A percentile compares a stretch with the other conserved stretches of the same genome.
phyloP scores from a whole-genome alignment of 2,329 filamentous ascomycete species.

The Apiospora malaysiana region DNA sequence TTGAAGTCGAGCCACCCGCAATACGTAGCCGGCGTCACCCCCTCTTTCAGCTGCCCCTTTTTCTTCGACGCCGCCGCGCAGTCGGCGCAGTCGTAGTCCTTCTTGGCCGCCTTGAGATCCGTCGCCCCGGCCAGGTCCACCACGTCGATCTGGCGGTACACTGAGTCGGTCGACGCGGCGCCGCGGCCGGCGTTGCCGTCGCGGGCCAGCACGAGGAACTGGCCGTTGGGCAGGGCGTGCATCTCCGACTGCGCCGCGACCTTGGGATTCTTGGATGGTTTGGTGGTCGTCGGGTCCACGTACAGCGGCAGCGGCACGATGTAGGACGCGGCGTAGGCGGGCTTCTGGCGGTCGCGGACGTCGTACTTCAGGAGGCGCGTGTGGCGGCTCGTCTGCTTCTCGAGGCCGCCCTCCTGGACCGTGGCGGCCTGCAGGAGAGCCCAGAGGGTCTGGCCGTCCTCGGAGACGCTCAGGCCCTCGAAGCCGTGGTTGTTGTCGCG shows the following conservation, averaged over 20 bases:
- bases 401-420: slow-evolving; percentile 60
- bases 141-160: slow-evolving; percentile 73
- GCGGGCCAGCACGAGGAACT: slow-evolving; percentile 71
- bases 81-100: slow-evolving; percentile 43
- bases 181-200: slow-evolving; percentile 68
- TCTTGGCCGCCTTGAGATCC: slow-evolving; percentile 56
- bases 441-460: slow-evolving; percentile 68
- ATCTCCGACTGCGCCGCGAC: slow-evolving; percentile 74
- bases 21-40: slow-evolving; percentile 63
- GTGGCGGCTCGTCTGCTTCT: slow-evolving; percentile 59
- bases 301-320: slow-evolving; percentile 69
- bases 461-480: slow-evolving; percentile 69
- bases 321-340: slow-evolving; percentile 64
- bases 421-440: slow-evolving; percentile 70
- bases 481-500: slow-evolving; percentile 78
- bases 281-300: slow-evolving; percentile 51
- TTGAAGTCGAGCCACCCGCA: slow-evolving; percentile 74
- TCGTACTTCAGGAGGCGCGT: slow-evolving; percentile 70
- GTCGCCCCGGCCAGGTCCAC: slow-evolving; percentile 68
- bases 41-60: slow-evolving; percentile 58
- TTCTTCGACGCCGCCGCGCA: slow-evolving; percentile 36
- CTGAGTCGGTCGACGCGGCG: slow-evolving; percentile 53
- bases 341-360: slow-evolving; percentile 49
- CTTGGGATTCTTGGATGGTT: slow-evolving; percentile 49
- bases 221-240: slow-evolving; percentile 64